phyloP scores from a whole-genome alignment of 1,284 basidiomycete species.

The Erythrobasidium hasegawianum region DNA sequence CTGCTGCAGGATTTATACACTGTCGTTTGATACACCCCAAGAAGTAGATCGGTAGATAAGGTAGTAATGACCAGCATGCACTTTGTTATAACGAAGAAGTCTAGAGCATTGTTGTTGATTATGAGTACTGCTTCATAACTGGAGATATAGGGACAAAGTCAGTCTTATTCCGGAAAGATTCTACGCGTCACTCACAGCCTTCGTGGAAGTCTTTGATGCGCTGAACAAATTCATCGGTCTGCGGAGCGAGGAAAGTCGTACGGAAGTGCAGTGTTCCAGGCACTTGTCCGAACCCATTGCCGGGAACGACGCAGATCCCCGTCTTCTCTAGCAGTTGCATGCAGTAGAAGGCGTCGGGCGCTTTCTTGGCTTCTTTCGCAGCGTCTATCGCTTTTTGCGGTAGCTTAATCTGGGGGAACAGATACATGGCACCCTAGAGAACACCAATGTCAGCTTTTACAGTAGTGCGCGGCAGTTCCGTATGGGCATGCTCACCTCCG shows the following conservation, averaged over 20 bases:
- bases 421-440: conserved; percentile 75
- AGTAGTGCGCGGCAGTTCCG: background rate
- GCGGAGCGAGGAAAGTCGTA: conserved; percentile 46
- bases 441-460: conserved; percentile 4
- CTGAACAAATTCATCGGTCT: conserved; percentile 79
- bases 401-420: conserved; percentile 72
- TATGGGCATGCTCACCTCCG: conserved; percentile 50
- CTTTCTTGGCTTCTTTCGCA: conserved; percentile 67
- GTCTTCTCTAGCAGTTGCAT: conserved; percentile 77
- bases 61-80: too few relatives aligned
- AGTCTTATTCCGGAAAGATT: background rate
- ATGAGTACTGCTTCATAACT: conserved; percentile 34
- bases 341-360: conserved; percentile 82
- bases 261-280: conserved; percentile 82
- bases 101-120: background rate
- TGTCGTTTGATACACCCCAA: too few relatives aligned
- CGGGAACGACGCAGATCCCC: conserved; percentile 88
- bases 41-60: too few relatives aligned
- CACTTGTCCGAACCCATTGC: conserved; percentile 86
- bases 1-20: too few relatives aligned
- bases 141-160: background rate
- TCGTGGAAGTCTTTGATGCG: conserved; percentile 80
- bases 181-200: conserved; percentile 50
- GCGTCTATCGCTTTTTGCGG: conserved; percentile 67
- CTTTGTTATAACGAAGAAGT: background rate